Conservation (phyloP, 352 stramenopile species). For the Pythium biforme region DNA sequence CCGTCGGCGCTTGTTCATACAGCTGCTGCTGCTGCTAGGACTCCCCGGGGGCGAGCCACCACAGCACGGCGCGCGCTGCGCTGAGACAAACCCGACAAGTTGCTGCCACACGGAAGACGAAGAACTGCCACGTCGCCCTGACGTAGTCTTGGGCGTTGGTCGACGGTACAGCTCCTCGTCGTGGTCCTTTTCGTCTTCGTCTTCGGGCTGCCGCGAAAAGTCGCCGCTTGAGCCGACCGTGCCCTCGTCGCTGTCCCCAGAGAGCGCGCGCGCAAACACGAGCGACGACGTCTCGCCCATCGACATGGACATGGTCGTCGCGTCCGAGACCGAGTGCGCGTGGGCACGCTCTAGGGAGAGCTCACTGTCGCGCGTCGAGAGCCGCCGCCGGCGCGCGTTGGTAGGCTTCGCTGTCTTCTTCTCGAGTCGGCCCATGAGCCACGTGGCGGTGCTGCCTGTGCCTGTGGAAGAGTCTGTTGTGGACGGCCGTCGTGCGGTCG, state of each 20-base stretch:
- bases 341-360: slow-evolving; percentile 21
- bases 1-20: slow-evolving; percentile 9
- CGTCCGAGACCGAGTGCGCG: slow-evolving; percentile 50
- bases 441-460: too few species aligned
- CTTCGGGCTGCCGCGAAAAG: slow-evolving; percentile 11
- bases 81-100: slow-evolving; percentile 14
- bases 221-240: slow-evolving; percentile 17
- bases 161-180: not conserved
- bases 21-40: not conserved
- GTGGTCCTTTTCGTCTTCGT: slow-evolving; percentile 15
- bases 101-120: slow-evolving; percentile 21
- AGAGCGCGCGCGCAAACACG: slow-evolving; percentile 9
- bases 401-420: slow-evolving; percentile 1
- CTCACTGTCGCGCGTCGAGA: slow-evolving; percentile 10
- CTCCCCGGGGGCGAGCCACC: not conserved
- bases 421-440: slow-evolving; percentile 21
- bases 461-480: too few species aligned
- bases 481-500: too few species aligned
- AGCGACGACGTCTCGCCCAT: slow-evolving; percentile 8
- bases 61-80: slow-evolving; percentile 18
- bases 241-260: slow-evolving; percentile 31
- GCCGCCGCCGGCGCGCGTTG: not conserved
- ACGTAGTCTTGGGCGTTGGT: not conserved
- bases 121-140: not conserved
- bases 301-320: slow-evolving; percentile 42